Evolutionary conservation across 257 asterid genomes (phyloP).

Genomic region (Dorcoceras hygrometricum): DNA sequence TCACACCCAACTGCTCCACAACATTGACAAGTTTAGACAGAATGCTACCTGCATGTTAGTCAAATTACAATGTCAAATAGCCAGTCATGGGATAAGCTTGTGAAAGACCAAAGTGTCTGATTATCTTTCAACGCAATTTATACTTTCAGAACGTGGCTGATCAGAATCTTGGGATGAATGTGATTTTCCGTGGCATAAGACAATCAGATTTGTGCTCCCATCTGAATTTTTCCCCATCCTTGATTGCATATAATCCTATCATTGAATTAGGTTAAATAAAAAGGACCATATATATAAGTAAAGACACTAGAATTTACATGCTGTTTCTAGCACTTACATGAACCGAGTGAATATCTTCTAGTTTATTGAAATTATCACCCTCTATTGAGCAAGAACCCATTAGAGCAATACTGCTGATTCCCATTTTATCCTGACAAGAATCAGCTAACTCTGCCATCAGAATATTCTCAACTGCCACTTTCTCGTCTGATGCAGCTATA

Average conservation of each 20-base stretch:
- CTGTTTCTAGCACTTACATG: constrained; percentile 46
- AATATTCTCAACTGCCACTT: constrained; percentile 58
- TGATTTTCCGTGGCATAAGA: constrained; percentile 62
- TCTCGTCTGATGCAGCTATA: constrained; percentile 58
- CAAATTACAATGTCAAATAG: constrained; percentile 13
- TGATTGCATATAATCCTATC: constrained; percentile 69
- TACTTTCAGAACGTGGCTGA: constrained; percentile 61
- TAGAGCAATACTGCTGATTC: constrained; percentile 51
- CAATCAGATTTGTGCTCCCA: constrained; percentile 60
- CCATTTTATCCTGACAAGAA: constrained; percentile 55
- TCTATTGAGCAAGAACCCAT: constrained; percentile 66
- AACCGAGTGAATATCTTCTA: constrained; percentile 58
- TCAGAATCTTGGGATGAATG: constrained; percentile 36
- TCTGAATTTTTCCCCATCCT: constrained; percentile 46
- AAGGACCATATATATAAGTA: constrained; percentile 16
- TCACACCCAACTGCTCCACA: constrained; percentile 64
- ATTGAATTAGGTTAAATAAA: constrained; percentile 18
- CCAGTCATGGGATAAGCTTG: constrained; percentile 2
- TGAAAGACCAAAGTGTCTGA: constrained; percentile 11
- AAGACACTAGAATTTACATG: constrained; percentile 1
- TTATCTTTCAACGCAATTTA: constrained; percentile 15
- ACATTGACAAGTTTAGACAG: constrained; percentile 63
- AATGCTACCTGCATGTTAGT: constrained; percentile 58
- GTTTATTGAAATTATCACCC: constrained; percentile 55
- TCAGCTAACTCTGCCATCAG: constrained; percentile 72